These are phyloP conservation scores for Verticillium klebahnii DNA, from an alignment of 2,329 filamentous ascomycete species.

Conservation along the genomic window DNA sequence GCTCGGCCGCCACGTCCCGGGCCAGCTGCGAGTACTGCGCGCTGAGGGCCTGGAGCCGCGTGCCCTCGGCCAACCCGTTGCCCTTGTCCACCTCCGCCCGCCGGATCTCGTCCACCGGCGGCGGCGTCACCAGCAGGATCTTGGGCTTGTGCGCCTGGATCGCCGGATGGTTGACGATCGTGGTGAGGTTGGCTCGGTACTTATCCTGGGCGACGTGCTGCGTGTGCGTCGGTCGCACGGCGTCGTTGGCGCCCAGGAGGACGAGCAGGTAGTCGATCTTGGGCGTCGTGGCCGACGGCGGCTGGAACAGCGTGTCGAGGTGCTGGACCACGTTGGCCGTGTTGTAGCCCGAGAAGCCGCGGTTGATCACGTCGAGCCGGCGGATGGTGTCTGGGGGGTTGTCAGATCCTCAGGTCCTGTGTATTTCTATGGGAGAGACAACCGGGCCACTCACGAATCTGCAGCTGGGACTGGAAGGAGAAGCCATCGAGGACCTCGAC, in stretches of 20 bases:
- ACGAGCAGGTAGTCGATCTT: slow-evolving; percentile 68
- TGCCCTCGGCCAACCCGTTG: slow-evolving; percentile 37
- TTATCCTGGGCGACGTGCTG: slow-evolving; percentile 76
- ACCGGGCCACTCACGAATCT: slow-evolving; percentile 50
- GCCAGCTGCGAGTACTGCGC: slow-evolving; percentile 55
- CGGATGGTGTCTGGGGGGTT: slow-evolving; percentile 65
- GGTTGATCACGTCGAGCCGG: slow-evolving; percentile 80
- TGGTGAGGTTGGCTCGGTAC: slow-evolving; percentile 68
- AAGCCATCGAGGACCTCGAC: slow-evolving; percentile 62
- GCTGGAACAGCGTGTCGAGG: slow-evolving; percentile 66
- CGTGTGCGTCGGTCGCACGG: slow-evolving; percentile 58
- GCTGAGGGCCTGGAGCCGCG: slow-evolving; percentile 42
- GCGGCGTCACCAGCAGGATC: slow-evolving; percentile 75
- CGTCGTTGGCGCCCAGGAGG: slow-evolving; percentile 89
- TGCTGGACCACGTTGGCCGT: slow-evolving; percentile 68
- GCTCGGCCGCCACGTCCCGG: slow-evolving; percentile 63
- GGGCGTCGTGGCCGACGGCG: slow-evolving; percentile 50
- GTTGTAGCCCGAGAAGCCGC: slow-evolving; percentile 84
- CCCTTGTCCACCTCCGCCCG: slow-evolving; percentile 42
- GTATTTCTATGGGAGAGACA: too few relatives aligned
- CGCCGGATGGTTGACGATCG: slow-evolving; percentile 67
- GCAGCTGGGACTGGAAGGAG: slow-evolving; percentile 67
- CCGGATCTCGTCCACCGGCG: slow-evolving; percentile 76
- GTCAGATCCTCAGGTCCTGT: background rate
- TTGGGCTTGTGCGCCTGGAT: slow-evolving; percentile 66